phyloP scores from a whole-genome alignment of 2,329 filamentous ascomycete species.

The Colletotrichum kahawae region DNA sequence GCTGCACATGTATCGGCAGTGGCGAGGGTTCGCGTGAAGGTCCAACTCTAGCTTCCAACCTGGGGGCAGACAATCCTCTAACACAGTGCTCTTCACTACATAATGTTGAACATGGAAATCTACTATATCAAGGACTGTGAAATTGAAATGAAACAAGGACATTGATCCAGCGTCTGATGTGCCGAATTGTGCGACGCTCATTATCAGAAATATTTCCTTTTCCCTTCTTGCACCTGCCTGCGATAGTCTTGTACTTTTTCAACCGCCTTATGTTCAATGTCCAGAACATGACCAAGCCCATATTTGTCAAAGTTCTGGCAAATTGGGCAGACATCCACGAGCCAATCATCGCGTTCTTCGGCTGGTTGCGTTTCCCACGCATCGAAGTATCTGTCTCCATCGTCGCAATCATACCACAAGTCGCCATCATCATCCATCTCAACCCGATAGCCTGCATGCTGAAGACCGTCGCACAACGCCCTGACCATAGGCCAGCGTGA shows the following conservation, averaged over 20 bases:
- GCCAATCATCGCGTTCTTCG: neutral
- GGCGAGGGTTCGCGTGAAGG: too few species aligned
- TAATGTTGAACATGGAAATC: too few species aligned
- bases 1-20: too few species aligned
- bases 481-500: neutral
- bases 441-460: slow-evolving; percentile 7
- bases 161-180: too few species aligned
- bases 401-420: slow-evolving; percentile 22
- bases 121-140: too few species aligned
- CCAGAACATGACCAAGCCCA: neutral
- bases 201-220: neutral
- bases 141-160: too few species aligned
- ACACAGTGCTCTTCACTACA: too few species aligned
- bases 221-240: neutral
- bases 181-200: too few species aligned
- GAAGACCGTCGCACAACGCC: slow-evolving; percentile 5
- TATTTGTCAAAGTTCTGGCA: neutral
- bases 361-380: neutral
- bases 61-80: too few species aligned
- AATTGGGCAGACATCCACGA: neutral
- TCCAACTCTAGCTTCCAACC: too few species aligned
- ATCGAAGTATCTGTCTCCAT: slow-evolving; percentile 18
- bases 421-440: slow-evolving; percentile 20
- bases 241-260: neutral
- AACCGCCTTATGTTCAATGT: neutral